Percentiles rank a stretch among this genome's conserved stretches.
Conservation (phyloP, 2,329 filamentous ascomycete species). For the Drechmeria coniospora region DNA sequence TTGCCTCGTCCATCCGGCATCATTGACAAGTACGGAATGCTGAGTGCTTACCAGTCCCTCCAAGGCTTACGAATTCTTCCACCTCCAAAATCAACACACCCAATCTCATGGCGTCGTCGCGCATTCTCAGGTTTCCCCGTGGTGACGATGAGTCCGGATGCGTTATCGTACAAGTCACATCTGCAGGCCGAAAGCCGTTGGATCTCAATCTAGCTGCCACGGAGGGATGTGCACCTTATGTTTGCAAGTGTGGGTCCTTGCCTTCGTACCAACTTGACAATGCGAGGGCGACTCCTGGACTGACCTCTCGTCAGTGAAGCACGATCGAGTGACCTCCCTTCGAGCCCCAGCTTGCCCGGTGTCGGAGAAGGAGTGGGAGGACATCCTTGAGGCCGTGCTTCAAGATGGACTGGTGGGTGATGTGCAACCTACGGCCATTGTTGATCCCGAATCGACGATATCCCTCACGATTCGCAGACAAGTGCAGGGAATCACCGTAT, state of each 20-base stretch:
- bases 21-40: too few relatives aligned
- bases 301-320: conserved; percentile 31
- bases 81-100: conserved; percentile 4
- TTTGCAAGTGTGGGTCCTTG: conserved; percentile 33
- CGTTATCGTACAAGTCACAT: conserved; percentile 44
- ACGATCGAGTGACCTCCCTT: conserved; percentile 36
- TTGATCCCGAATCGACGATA: conserved; percentile 35
- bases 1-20: too few relatives aligned
- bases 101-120: conserved; percentile 8
- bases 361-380: conserved; percentile 50
- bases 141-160: conserved; percentile 35
- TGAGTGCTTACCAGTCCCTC: too few relatives aligned
- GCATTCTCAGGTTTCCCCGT: conserved; percentile 43
- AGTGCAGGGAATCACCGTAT: conserved; percentile 52
- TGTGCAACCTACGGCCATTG: conserved; percentile 44
- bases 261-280: neutral
- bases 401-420: conserved; percentile 33
- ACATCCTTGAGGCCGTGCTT: conserved; percentile 41
- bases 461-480: conserved; percentile 49
- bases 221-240: conserved; percentile 47
- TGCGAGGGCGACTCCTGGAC: neutral
- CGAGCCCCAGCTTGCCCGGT: conserved; percentile 38
- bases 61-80: too few relatives aligned
- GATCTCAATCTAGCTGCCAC: conserved; percentile 55
- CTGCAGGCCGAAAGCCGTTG: conserved; percentile 34